Conservation (phyloP, 169 alveolate genomes). For the Plasmodium billcollinsi region DNA sequence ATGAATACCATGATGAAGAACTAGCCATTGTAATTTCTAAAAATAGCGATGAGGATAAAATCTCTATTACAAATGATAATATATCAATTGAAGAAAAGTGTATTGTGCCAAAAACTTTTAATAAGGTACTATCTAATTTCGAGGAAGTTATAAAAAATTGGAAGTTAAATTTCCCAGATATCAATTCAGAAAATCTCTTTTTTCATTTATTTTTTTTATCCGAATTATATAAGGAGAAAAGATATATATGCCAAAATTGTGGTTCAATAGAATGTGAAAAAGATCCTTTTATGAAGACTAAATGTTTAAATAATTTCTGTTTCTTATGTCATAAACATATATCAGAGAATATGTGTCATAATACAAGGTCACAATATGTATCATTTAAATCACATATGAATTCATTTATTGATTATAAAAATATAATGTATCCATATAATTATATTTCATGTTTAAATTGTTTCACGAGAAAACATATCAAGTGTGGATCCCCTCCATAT, state of each 20-base stretch:
- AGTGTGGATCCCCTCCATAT: slow-evolving; percentile 72
- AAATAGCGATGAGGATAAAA: too few relatives aligned
- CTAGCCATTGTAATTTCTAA: too few relatives aligned
- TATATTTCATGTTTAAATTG: slow-evolving; percentile 49
- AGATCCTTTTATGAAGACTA: not conserved
- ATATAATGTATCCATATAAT: slow-evolving; percentile 14
- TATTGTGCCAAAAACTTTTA: not conserved
- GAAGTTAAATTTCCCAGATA: slow-evolving; percentile 49
- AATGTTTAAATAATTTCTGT: slow-evolving; percentile 43
- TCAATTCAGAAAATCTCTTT: slow-evolving; percentile 60
- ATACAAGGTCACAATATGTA: slow-evolving; percentile 27
- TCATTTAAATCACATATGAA: slow-evolving; percentile 16
- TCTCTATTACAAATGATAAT: too few relatives aligned
- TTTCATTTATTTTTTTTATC: slow-evolving; percentile 64
- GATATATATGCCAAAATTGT: slow-evolving; percentile 37
- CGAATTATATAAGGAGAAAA: slow-evolving; percentile 52
- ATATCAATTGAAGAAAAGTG: not conserved
- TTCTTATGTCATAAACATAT: slow-evolving; percentile 36
- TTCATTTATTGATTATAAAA: not conserved
- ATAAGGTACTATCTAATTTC: slow-evolving; percentile 34
- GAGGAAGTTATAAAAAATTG: slow-evolving; percentile 50
- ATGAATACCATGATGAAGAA: too few relatives aligned
- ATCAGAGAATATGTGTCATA: slow-evolving; percentile 24
- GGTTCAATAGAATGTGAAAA: slow-evolving; percentile 55
- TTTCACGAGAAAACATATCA: slow-evolving; percentile 29